Evolutionary conservation across 1,284 basidiomycete species (phyloP), one percentile per base, ranked within the genome.

Genomic region (Agroathelia rolfsii): DNA sequence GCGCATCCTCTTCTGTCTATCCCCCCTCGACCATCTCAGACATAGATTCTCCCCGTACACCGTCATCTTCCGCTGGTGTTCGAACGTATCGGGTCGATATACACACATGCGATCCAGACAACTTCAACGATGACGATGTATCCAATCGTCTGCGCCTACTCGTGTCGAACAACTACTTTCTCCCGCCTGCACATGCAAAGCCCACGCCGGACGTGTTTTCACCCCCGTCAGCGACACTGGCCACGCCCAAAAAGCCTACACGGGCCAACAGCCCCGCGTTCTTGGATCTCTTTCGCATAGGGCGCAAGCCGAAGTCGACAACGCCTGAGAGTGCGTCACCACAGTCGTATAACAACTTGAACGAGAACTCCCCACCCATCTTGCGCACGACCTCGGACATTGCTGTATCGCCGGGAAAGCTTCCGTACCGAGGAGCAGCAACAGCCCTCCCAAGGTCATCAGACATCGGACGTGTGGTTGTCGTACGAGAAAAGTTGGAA

Each of bases 141-240:
- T 76, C 81, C 15, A 81, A 84, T 56, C 77, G 83, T 16, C 69
- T 87, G 12, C 75, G 75, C 26, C 64, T 87, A 31, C 69, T 87
- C 26, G 75, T 87, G 35, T 81, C 78, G 51, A 87, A 87, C 57
- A 84, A 66, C 47, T 87, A 87, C 49, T 87, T 82, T 49, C 70
- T 87, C 24, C 83, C 83, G 4, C 84, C 83, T 8, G 83, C 84
- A 0, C 83, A 87, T 47, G 65, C 74, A 24, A 87, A 87, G 48
- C 83, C 83, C 3, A 71, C 68, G 6, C 69, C 72, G 2, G 62
- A 72, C 24, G 71, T 75, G 32, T 69, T 82, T 38, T 33, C 53
- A 5, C 44, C 62, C 11, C 45, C 49, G 12, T 53, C 51, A 38
- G 46, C 56, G 34, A 39, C 48, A 11, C 30, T 45, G 3, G 37